These are phyloP conservation scores for Malassezia pachydermatis DNA, from an alignment of 1,284 basidiomycete genomes.

Conservation along the genomic window DNA sequence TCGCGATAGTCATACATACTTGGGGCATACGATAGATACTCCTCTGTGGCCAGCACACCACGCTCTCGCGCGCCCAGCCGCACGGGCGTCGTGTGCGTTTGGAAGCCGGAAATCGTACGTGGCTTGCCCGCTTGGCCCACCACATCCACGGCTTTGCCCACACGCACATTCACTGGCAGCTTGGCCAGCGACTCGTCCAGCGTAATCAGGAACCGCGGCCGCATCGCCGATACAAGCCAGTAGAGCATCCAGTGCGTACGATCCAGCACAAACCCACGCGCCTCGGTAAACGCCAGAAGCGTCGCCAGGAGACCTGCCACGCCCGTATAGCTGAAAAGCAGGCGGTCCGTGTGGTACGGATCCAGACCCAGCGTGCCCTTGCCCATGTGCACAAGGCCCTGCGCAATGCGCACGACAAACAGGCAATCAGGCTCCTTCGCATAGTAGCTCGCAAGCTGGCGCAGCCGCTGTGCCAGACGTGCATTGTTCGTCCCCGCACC, in stretches of 20 bases:
- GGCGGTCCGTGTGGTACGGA: constrained; percentile 89
- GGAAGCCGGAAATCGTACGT: constrained; percentile 46
- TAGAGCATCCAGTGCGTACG: constrained; percentile 98
- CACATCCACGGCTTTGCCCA: constrained; percentile 61
- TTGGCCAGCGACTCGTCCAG: constrained; percentile 65
- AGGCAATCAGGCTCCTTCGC: constrained; percentile 92
- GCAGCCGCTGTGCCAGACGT: constrained; percentile 88
- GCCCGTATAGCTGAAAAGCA: constrained; percentile 76
- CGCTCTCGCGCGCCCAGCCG: constrained; percentile 84
- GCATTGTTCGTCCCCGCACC: constrained; percentile 98
- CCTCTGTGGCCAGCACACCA: constrained; percentile 90
- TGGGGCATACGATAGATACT: constrained; percentile 79
- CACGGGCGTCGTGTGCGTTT: constrained; percentile 87
- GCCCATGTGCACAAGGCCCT: constrained; percentile 96
- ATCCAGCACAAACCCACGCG: constrained; percentile 84
- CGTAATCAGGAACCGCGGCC: constrained; percentile 94
- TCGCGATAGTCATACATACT: constrained; percentile 63
- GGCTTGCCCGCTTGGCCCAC: constrained; percentile 50
- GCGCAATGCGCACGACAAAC: constrained; percentile 91
- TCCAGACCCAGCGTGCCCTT: constrained; percentile 97
- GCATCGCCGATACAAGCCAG: constrained; percentile 90
- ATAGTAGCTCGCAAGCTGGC: constrained; percentile 92
- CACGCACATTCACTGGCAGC: constrained; percentile 80
- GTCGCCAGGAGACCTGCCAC: constrained; percentile 84
- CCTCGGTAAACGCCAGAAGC: constrained; percentile 82